Evolutionary conservation across 2,329 filamentous ascomycete species (phyloP).

Genomic region (Beauveria rudraprayagi): DNA sequence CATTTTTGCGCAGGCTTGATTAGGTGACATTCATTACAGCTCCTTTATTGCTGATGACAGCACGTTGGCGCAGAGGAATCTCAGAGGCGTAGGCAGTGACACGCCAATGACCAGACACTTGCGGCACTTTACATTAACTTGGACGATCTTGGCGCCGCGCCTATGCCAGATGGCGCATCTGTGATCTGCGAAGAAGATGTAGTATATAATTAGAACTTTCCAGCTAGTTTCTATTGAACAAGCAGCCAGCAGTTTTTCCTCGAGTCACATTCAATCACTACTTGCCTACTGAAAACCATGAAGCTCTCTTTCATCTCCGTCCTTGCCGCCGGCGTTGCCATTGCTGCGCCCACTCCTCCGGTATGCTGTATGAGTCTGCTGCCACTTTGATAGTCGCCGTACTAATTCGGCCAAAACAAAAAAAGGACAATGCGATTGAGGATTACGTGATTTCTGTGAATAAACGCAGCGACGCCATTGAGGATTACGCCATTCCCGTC

Average conservation of each 20-base stretch:
- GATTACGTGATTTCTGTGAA: background rate
- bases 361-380: background rate
- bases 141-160: background rate
- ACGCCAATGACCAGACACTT: background rate
- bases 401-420: background rate
- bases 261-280: background rate
- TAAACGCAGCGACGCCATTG: background rate
- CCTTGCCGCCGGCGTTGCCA: background rate
- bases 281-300: background rate
- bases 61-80: background rate
- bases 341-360: background rate
- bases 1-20: background rate
- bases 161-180: background rate
- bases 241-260: background rate
- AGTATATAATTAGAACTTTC: background rate
- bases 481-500: background rate
- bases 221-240: too few species aligned
- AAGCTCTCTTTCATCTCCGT: background rate
- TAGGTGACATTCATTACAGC: too few species aligned
- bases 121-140: background rate
- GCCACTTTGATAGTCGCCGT: too few species aligned
- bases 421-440: background rate
- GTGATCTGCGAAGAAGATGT: background rate
- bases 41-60: background rate
- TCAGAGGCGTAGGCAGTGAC: background rate